These are phyloP conservation scores for Diaporthe aspalathi DNA, from an alignment of 2,329 filamentous ascomycete genomes.

Conservation along the genomic window DNA sequence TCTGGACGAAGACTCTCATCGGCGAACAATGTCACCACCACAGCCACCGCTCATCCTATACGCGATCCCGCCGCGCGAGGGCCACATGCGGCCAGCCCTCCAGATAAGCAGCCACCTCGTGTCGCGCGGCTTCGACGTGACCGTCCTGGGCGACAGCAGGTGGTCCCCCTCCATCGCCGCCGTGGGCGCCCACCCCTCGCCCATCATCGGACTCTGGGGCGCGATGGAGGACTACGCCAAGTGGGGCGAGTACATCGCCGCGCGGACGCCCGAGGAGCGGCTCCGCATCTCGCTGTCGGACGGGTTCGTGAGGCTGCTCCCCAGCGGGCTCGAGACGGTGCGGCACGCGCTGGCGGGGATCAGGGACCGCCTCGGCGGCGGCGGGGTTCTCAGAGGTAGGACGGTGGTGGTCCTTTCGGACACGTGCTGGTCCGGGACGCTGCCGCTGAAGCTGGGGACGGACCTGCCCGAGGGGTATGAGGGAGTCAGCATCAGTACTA, in stretches of 20 bases:
- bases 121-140: conserved; percentile 29
- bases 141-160: neutral
- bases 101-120: conserved; percentile 34
- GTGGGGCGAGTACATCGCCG: conserved; percentile 6
- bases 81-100: conserved; percentile 36
- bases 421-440: neutral
- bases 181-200: conserved; percentile 17
- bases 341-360: conserved; percentile 15
- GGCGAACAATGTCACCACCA: neutral
- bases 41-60: conserved; percentile 33
- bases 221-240: conserved; percentile 15
- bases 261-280: conserved; percentile 12
- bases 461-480: neutral
- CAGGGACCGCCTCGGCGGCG: neutral
- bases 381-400: neutral
- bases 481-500: neutral
- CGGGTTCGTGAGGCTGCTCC: conserved; percentile 27
- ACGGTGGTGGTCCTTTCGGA: conserved; percentile 13
- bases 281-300: conserved; percentile 20
- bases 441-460: conserved; percentile 13
- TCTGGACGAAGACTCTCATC: neutral
- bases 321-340: conserved; percentile 32
- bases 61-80: conserved; percentile 27
- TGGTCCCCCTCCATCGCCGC: conserved; percentile 30
- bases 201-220: conserved; percentile 31